These are phyloP conservation scores for Boletus subluridellus DNA, from an alignment of 1,284 basidiomycete genomes.

Conservation along the genomic window DNA sequence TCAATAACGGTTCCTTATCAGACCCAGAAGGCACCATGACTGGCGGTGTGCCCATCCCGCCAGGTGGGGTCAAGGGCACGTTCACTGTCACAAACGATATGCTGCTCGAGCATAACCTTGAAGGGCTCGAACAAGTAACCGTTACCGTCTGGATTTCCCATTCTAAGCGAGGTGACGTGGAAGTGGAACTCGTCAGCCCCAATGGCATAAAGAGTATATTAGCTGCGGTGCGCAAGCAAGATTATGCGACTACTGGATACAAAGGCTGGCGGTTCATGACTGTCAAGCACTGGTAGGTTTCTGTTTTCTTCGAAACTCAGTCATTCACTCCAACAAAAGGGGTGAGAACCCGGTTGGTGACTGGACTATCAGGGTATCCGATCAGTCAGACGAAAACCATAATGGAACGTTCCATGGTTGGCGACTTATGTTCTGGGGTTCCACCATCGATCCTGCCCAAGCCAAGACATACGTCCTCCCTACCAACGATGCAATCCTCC, in stretches of 20 bases:
- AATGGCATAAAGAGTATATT: conserved; percentile 84
- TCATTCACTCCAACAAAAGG: conserved; percentile 48
- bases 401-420: conserved; percentile 87
- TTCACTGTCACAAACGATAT: conserved; percentile 72
- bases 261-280: conserved; percentile 98
- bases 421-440: conserved; percentile 93
- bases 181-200: conserved; percentile 86
- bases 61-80: conserved; percentile 64
- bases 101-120: conserved; percentile 77
- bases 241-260: conserved; percentile 71
- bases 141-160: conserved; percentile 93
- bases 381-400: conserved; percentile 58
- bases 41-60: conserved; percentile 66
- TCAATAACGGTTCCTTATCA: conserved; percentile 62
- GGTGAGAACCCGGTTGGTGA: conserved; percentile 90
- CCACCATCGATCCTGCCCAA: conserved; percentile 70
- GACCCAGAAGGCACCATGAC: conserved; percentile 49
- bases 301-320: background rate
- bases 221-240: conserved; percentile 69
- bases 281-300: conserved; percentile 90
- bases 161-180: conserved; percentile 83
- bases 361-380: conserved; percentile 87
- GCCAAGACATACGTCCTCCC: conserved; percentile 66
- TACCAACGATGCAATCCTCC: conserved; percentile 54
- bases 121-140: conserved; percentile 89